Conservation (phyloP, 805 yeast genomes). For the Sungouiozyma ichnusensis region DNA sequence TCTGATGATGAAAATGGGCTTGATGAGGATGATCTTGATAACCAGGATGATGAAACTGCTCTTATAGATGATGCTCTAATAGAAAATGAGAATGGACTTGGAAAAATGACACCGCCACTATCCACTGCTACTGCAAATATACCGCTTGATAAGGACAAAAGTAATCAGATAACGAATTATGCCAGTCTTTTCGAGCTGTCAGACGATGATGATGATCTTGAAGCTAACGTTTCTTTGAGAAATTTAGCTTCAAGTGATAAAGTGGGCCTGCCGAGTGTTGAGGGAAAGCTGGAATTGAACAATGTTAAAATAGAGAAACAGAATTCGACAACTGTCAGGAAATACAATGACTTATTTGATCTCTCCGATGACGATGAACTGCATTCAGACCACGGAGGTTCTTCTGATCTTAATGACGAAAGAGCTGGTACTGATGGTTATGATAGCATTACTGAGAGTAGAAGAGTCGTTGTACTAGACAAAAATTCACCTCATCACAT, state of each 20-base stretch:
- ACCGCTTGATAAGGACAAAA: not conserved
- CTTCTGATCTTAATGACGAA: slow-evolving; percentile 2
- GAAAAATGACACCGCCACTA: not conserved
- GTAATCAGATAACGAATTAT: slow-evolving; percentile 2
- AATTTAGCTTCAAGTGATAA: too few relatives aligned
- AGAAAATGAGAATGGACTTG: not conserved
- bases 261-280: too few relatives aligned
- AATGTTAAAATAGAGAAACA: not conserved
- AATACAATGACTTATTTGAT: slow-evolving; percentile 15
- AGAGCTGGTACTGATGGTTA: not conserved
- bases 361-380: slow-evolving; percentile 15
- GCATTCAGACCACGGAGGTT: slow-evolving; percentile 9
- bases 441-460: not conserved
- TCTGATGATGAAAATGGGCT: slow-evolving; percentile 15
- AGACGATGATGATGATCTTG: slow-evolving; percentile 4
- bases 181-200: slow-evolving; percentile 7
- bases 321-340: not conserved
- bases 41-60: not conserved
- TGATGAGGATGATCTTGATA: slow-evolving; percentile 1
- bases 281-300: not conserved
- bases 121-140: not conserved
- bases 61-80: not conserved
- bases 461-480: not conserved
- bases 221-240: not conserved
- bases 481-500: not conserved